Base-by-base conservation (phyloP, 163 green algal genomes). In the Scenedesmus sp. region DNA sequence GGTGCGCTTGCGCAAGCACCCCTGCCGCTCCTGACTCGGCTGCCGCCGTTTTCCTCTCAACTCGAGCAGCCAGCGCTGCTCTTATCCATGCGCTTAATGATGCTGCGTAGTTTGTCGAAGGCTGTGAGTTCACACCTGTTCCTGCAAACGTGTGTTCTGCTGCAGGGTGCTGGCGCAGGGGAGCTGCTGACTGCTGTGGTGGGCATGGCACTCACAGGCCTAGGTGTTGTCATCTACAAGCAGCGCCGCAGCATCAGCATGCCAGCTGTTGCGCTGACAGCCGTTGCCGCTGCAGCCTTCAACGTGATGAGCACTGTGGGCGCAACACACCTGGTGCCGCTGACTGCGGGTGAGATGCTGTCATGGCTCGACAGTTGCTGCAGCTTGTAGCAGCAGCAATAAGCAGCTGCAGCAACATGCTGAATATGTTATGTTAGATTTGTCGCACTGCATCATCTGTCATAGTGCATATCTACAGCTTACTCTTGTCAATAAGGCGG, bases 221-320 rank as follows among this genome's bases (percentile, higher is more conserved):
- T 89, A 0, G 56, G n/a, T 12, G 26, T 81, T n/a, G 60, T 89
- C 57, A 62, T 89, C 26, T 89, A 89, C 84, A 89, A 89, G 62
- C 84, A 89, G 23, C 59, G 84, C 20, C n/a, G n/a, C 62, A 60
- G 9, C 59, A 60, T 89, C 57, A 46, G n/a, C 6, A 3, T 81
- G 23, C 62, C 84, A 16, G 84, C 57, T 34, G 84, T 89, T 2
- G 84, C 84, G 2, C 26, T 15, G 10, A 81, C 84, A 3, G 60
- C 84, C 8, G 6, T 89, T 34, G 84, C 60, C 13, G n/a, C 84
- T 52, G 34, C 84, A 8, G 57, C n/a, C 0, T 89, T 89, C 84
- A 89, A 23, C n/a, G 57, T 89, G 10, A 1, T 34, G 5, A 60
- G 12, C 13, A 82, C 84, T n/a, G 13, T 82, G 2, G 84, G 84